These are phyloP conservation scores for Jimgerdemannia lactiflua DNA, from an alignment of 192 early-diverging fungal genomes.

Conservation along the genomic window DNA sequence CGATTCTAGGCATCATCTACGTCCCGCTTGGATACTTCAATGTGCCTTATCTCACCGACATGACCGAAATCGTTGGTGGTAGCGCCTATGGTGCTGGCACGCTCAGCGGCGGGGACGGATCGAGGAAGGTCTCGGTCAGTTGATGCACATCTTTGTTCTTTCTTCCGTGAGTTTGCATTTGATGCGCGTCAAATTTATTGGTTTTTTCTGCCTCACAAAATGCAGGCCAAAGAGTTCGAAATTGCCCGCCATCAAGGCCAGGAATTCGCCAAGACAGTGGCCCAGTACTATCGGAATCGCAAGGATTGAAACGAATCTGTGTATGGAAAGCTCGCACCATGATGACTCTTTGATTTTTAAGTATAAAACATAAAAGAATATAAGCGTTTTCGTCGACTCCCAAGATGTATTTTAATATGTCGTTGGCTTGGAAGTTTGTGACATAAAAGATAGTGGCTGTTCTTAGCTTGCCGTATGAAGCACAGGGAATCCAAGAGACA, in stretches of 20 bases:
- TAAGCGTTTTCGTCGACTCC: too few species aligned
- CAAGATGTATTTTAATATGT: too few species aligned
- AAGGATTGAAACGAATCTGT: not conserved
- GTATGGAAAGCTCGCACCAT: too few species aligned
- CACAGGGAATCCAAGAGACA: too few species aligned
- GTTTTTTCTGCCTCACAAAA: conserved; percentile 33
- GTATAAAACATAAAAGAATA: too few species aligned
- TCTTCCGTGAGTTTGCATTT: not conserved
- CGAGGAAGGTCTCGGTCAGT: not conserved
- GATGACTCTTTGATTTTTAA: too few species aligned
- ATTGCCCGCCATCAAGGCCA: conserved; percentile 56
- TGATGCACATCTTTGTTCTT: not conserved
- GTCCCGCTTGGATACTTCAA: conserved; percentile 43
- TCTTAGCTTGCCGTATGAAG: too few species aligned
- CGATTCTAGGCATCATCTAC: conserved; percentile 30
- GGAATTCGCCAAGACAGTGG: conserved; percentile 48
- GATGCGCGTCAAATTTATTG: not conserved
- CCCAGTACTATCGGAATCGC: not conserved
- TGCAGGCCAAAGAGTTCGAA: conserved; percentile 60
- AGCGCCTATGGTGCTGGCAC: conserved; percentile 49
- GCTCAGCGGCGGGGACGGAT: not conserved
- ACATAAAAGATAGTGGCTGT: too few species aligned
- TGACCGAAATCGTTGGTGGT: conserved; percentile 48
- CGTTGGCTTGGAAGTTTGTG: too few species aligned
- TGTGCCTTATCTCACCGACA: conserved; percentile 25